phyloP scores from a whole-genome alignment of 257 asterid genomes.

The Solanum sitiens region DNA sequence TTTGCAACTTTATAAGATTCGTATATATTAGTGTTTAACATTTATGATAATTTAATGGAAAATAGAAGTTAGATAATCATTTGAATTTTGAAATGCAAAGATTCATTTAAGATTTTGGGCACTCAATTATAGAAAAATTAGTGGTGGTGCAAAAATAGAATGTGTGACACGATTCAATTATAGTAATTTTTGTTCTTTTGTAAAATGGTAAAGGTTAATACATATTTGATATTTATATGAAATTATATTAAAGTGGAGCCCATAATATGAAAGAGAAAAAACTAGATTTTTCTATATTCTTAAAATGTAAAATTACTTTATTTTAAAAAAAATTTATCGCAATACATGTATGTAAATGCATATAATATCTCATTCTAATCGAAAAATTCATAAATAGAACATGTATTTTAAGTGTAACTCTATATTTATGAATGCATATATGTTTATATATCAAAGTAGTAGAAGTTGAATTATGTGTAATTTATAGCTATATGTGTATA shows the following conservation, averaged over 20 bases:
- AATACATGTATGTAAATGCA: not conserved
- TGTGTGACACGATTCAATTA: not conserved
- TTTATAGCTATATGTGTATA: no score
- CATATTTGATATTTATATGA: no score
- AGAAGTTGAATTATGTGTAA: no score
- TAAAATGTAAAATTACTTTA: no score
- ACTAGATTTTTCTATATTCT: not conserved
- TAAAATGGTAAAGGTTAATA: not conserved
- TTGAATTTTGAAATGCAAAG: not conserved
- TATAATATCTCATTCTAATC: no score
- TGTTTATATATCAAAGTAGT: no score
- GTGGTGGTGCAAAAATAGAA: not conserved
- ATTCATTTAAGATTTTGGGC: not conserved
- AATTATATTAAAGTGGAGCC: not conserved
- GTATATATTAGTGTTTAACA: not conserved
- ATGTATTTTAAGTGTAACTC: not conserved
- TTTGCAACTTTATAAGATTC: not conserved
- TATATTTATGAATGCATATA: not conserved
- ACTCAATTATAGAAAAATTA: not conserved
- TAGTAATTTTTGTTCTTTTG: not conserved
- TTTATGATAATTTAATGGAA: not conserved
- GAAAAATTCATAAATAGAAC: no score
- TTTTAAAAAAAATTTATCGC: no score
- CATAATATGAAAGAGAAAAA: not conserved
- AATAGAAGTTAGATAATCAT: not conserved